Base-by-base conservation (phyloP, 345 rosid genomes). In the Rhodomyrtus tomentosa region DNA sequence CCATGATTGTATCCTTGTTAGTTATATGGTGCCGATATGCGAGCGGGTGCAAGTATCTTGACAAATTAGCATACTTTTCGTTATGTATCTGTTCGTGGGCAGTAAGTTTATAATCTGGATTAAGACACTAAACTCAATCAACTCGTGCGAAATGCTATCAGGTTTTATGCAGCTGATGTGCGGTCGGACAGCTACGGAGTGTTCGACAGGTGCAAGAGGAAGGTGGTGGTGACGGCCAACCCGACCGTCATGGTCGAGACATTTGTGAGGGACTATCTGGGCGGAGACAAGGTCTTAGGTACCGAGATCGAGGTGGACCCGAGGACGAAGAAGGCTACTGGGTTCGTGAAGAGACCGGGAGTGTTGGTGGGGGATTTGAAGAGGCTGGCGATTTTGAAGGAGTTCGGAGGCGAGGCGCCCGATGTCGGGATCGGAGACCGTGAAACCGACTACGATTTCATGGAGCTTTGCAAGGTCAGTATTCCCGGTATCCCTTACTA, bases 151-250 rank as follows among this genome's bases (percentile, higher is more conserved):
- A 62, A 18, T 16, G 42, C 32, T 51, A 51, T 81, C 81, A 97
- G 99, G 92, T 95, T 94, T 90, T 96, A 95, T 80, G 97, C 98
- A 38, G 93, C 95, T 53, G 95, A 96, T 85, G 97, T 96, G 90
- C 93, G 99, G 84, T 86, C 91, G 84, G 98, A 95, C 59, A 95
- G 97, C 86, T 96, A 82, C 73, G 93, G 92, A 83, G 95, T 96
- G 87, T 96, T 96, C 51, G 97, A 93, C 49, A 90, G 85, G 82
- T 95, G 98, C 91, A 93, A 92, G 90, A 90, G 96, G 90, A 95
- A 93, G 86, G 98, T 95, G 86, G 98, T 96, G 86, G 99, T 96
- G 90, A 96, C 99, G 82, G 98, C 98, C 48, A 96, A 94, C 87
- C 98, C 98, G 56, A 90, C 89, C 24, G 84, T 96, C 50, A 95